Conservation (phyloP, 371 early-diverging fungal genomes). For the Syncephalastrum sp. region DNA sequence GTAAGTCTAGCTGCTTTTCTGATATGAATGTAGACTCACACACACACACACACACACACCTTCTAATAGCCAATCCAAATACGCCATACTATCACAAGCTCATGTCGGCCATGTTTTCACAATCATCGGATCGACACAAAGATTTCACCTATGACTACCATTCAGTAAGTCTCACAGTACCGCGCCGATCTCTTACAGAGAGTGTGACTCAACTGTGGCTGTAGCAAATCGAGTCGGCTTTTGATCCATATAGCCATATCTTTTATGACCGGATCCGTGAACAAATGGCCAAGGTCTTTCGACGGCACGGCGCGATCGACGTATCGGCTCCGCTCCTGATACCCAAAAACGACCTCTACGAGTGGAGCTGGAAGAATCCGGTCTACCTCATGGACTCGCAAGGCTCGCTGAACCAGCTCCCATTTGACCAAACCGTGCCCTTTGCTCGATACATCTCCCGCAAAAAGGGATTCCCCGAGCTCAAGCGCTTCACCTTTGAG, state of each 20-base stretch:
- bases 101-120: slow-evolving; percentile 81
- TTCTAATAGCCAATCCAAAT: slow-evolving; percentile 71
- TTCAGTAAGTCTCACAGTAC: slow-evolving; percentile 27
- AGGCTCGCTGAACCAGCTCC: slow-evolving; percentile 84
- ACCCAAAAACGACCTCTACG: slow-evolving; percentile 76
- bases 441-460: slow-evolving; percentile 87
- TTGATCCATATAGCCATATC: slow-evolving; percentile 64
- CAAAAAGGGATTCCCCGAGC: slow-evolving; percentile 61
- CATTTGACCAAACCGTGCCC: slow-evolving; percentile 91
- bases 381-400: slow-evolving; percentile 81
- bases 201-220: background rate
- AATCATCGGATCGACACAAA: slow-evolving; percentile 78
- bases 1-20: slow-evolving; percentile 11
- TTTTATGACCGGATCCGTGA: slow-evolving; percentile 74
- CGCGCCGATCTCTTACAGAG: background rate
- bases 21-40: background rate
- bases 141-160: slow-evolving; percentile 92
- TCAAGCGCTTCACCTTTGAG: slow-evolving; percentile 89
- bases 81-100: slow-evolving; percentile 85
- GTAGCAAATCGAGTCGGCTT: slow-evolving; percentile 36
- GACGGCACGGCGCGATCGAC: slow-evolving; percentile 86
- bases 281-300: slow-evolving; percentile 78
- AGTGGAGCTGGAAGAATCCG: slow-evolving; percentile 66
- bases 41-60: background rate
- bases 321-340: slow-evolving; percentile 81